These are phyloP conservation scores for Croton setiger DNA, from an alignment of 441 rosid species.

Conservation along the genomic window DNA sequence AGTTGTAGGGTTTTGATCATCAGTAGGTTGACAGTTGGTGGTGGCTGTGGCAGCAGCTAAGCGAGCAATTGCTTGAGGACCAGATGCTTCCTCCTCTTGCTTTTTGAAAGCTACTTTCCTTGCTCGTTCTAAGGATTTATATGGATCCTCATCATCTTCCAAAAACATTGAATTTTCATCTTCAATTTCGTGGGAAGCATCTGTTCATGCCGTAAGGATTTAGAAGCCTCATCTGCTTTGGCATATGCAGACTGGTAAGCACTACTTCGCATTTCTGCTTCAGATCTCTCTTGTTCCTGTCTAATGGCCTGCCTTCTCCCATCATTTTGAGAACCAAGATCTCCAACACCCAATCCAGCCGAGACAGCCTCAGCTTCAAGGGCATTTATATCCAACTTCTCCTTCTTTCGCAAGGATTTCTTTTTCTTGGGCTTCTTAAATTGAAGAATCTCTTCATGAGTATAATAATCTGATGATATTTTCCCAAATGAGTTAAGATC, in stretches of 20 bases:
- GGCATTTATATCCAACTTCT: slow-evolving; percentile 78
- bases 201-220: slow-evolving; percentile 62
- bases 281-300: slow-evolving; percentile 73
- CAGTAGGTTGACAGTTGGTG: slow-evolving; percentile 37
- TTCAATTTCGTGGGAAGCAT: slow-evolving; percentile 43
- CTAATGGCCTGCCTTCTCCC: slow-evolving; percentile 76
- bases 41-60: slow-evolving; percentile 49
- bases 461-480: slow-evolving; percentile 73
- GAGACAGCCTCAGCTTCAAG: slow-evolving; percentile 94
- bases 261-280: slow-evolving; percentile 70
- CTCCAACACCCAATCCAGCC: slow-evolving; percentile 77
- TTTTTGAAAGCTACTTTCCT: slow-evolving; percentile 79
- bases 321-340: slow-evolving; percentile 93
- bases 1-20: slow-evolving; percentile 38
- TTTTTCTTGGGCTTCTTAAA: slow-evolving; percentile 95
- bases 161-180: slow-evolving; percentile 57
- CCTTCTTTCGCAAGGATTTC: slow-evolving; percentile 79
- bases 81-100: slow-evolving; percentile 54
- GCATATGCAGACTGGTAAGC: slow-evolving; percentile 76
- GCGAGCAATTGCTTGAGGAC: slow-evolving; percentile 70
- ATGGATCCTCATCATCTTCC: slow-evolving; percentile 80
- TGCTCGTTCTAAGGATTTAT: slow-evolving; percentile 75
- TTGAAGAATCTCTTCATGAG: slow-evolving; percentile 81
- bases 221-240: slow-evolving; percentile 94
- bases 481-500: slow-evolving; percentile 65